A percentile compares a stretch with the other conserved stretches of the same genome.
These are phyloP conservation scores for Thielaviopsis ethacetica DNA, from an alignment of 2,329 filamentous ascomycete species.

Conservation along the genomic window DNA sequence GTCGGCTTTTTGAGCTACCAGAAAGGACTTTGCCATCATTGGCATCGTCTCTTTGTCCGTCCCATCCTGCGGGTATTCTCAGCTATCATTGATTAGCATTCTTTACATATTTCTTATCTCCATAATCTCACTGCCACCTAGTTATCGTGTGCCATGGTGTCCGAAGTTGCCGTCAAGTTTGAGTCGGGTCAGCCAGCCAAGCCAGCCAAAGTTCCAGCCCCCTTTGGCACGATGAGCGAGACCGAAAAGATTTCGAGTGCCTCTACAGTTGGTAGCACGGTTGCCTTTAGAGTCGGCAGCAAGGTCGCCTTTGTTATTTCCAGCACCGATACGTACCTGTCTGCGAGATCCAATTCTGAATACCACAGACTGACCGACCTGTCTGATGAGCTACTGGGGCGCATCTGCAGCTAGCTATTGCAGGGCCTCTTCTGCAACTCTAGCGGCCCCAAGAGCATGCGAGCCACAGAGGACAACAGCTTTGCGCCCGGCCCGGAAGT, in stretches of 20 bases:
- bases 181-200: neutral
- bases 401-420: conserved; percentile 1
- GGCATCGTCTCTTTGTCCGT: neutral
- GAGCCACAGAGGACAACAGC: neutral
- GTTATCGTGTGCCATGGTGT: neutral
- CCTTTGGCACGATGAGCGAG: neutral
- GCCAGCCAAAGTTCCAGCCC: neutral
- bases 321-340: neutral
- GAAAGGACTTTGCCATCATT: neutral
- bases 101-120: neutral
- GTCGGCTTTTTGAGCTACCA: neutral
- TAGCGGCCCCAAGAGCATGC: neutral
- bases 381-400: neutral
- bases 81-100: neutral
- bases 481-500: neutral
- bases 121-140: neutral
- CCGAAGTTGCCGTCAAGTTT: neutral
- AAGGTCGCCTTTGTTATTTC: neutral
- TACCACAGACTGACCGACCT: neutral
- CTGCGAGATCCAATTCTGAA: neutral
- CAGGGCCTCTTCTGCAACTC: neutral
- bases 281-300: neutral
- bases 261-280: neutral
- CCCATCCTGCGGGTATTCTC: neutral
- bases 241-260: neutral